Percentiles rank a stretch among this genome's conserved stretches.
Conservation (phyloP, 2,329 filamentous ascomycete species). For the Aspergillus luchuensis region DNA sequence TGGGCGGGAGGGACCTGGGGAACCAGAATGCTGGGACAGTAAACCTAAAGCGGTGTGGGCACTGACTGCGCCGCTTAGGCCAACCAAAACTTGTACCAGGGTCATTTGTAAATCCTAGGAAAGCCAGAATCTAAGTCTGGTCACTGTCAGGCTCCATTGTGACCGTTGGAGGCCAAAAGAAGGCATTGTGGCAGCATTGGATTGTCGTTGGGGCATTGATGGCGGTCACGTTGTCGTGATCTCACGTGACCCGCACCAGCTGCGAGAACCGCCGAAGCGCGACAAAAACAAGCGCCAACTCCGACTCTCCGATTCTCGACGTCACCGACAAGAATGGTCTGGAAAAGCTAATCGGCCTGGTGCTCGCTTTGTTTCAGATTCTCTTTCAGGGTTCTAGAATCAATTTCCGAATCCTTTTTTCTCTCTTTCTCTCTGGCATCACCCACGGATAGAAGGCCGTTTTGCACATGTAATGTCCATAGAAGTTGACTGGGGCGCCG, state of each 20-base stretch:
- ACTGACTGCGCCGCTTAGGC: background rate
- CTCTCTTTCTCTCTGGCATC: background rate
- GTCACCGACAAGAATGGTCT: background rate
- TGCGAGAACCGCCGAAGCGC: background rate
- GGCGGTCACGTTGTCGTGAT: background rate
- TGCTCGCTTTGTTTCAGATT: background rate
- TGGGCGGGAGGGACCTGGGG: constrained; percentile 9
- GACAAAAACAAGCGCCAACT: constrained; percentile 2
- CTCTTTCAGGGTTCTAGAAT: background rate
- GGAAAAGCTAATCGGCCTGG: background rate
- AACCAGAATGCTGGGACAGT: constrained; percentile 21
- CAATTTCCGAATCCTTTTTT: background rate
- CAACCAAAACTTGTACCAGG: background rate
- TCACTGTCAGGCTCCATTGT: background rate
- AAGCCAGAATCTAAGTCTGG: background rate
- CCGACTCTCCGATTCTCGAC: background rate
- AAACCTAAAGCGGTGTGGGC: constrained; percentile 19
- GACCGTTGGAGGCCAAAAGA: background rate
- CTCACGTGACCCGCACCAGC: background rate
- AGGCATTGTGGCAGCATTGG: background rate
- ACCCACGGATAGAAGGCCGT: background rate
- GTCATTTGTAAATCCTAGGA: background rate
- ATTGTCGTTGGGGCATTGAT: constrained; percentile 2
- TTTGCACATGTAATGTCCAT: constrained; percentile 74
- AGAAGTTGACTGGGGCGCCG: constrained; percentile 92